phyloP scores from a whole-genome alignment of 306 rosid genomes.

The Geum urbanum region DNA sequence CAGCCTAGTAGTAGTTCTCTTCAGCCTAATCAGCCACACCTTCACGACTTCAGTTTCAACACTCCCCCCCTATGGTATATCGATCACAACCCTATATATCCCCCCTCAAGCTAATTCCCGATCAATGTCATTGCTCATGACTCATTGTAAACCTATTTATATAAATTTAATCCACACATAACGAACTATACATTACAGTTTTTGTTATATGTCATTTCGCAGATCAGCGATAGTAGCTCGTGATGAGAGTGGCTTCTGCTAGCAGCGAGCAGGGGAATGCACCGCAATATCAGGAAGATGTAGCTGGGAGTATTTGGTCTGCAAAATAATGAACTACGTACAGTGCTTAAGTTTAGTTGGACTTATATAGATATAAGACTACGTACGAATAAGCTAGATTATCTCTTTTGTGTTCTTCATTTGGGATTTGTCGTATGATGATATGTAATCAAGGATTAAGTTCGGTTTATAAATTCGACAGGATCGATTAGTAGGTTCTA shows the following conservation, averaged over 20 bases:
- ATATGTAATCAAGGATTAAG: background rate
- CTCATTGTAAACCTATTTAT: background rate
- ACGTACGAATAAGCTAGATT: background rate
- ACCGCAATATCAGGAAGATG: background rate
- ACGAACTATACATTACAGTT: background rate
- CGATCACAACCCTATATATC: background rate
- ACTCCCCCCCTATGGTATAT: conserved; percentile 27
- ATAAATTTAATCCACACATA: background rate
- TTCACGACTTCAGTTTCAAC: conserved; percentile 38
- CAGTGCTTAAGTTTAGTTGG: background rate
- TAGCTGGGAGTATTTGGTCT: background rate
- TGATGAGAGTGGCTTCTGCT: background rate
- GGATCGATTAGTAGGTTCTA: background rate
- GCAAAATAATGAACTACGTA: background rate
- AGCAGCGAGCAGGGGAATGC: background rate
- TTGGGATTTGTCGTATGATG: background rate
- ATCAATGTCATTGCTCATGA: background rate
- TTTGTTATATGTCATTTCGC: background rate
- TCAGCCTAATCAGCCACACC: conserved; percentile 40
- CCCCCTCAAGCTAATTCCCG: background rate
- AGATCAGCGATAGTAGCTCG: background rate
- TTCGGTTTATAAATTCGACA: background rate
- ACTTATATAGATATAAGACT: background rate
- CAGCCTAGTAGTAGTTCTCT: conserved; percentile 27
- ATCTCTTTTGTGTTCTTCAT: background rate